Evolutionary conservation across 768 basidiomycete genomes (phyloP).

Genomic region (Pulveroboletus sp.): DNA sequence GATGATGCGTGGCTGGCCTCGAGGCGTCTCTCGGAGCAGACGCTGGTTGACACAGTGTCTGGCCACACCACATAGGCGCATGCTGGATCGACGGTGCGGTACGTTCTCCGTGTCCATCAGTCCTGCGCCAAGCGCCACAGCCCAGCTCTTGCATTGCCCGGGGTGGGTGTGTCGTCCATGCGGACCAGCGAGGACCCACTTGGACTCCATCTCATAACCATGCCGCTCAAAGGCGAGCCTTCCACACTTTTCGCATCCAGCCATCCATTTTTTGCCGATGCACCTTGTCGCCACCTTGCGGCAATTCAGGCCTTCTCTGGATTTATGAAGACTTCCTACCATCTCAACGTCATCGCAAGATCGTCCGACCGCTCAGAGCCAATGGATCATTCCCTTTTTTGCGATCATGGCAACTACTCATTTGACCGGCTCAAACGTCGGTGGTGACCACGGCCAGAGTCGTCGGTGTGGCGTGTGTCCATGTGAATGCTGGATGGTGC

Average conservation of each 20-base stretch:
- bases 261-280: too few species aligned
- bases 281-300: background rate
- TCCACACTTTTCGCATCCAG: background rate
- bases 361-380: background rate
- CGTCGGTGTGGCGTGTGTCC: too few species aligned
- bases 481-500: background rate
- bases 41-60: background rate
- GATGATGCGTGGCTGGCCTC: background rate
- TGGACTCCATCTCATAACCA: background rate
- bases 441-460: background rate
- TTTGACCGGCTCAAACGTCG: background rate
- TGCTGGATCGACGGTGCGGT: background rate
- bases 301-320: background rate
- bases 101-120: background rate
- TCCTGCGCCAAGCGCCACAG: background rate
- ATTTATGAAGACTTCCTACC: background rate
- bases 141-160: background rate
- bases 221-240: background rate
- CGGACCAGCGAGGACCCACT: background rate
- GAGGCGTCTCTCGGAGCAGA: conserved; percentile 1
- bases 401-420: background rate
- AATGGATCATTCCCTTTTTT: background rate
- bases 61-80: background rate
- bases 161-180: background rate
- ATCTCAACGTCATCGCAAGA: background rate